These are phyloP conservation scores for Cutaneotrichosporon cutaneum DNA, from an alignment of 1,284 basidiomycete genomes.

Conservation along the genomic window DNA sequence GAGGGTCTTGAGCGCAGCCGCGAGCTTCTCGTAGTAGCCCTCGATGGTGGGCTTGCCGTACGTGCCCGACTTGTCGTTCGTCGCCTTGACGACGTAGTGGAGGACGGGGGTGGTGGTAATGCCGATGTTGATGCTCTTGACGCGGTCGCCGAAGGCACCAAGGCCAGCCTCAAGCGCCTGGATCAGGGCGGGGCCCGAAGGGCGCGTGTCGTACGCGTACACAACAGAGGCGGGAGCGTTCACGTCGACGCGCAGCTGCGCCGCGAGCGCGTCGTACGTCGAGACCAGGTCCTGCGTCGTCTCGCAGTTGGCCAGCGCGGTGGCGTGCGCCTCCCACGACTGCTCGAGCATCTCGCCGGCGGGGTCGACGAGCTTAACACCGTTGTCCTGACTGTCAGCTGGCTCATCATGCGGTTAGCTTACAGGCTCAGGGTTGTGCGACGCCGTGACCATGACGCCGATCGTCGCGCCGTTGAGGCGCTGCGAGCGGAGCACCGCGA, in stretches of 20 bases:
- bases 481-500: conserved; percentile 88
- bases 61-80: conserved; percentile 66
- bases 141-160: conserved; percentile 58
- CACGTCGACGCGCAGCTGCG: conserved; percentile 72
- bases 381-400: conserved; percentile 85
- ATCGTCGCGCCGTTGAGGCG: conserved; percentile 84
- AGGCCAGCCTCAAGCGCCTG: conserved; percentile 81
- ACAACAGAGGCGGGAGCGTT: conserved; percentile 76
- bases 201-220: conserved; percentile 90
- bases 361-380: conserved; percentile 96
- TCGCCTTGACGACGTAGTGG: conserved; percentile 89
- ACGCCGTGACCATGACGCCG: conserved; percentile 98
- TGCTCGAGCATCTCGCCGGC: conserved; percentile 98
- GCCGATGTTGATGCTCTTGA: conserved; percentile 57
- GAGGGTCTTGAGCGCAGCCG: conserved; percentile 80
- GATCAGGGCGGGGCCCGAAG: conserved; percentile 80
- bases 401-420: conserved; percentile 29
- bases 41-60: conserved; percentile 82
- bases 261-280: conserved; percentile 66
- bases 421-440: conserved; percentile 94
- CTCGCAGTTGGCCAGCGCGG: conserved; percentile 80
- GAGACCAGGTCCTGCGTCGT: conserved; percentile 70
- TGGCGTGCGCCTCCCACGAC: conserved; percentile 89
- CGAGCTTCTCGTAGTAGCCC: conserved; percentile 85
- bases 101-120: conserved; percentile 92